phyloP scores from a whole-genome alignment of 2,329 filamentous ascomycete genomes.

The Rachicladosporium sp. region DNA sequence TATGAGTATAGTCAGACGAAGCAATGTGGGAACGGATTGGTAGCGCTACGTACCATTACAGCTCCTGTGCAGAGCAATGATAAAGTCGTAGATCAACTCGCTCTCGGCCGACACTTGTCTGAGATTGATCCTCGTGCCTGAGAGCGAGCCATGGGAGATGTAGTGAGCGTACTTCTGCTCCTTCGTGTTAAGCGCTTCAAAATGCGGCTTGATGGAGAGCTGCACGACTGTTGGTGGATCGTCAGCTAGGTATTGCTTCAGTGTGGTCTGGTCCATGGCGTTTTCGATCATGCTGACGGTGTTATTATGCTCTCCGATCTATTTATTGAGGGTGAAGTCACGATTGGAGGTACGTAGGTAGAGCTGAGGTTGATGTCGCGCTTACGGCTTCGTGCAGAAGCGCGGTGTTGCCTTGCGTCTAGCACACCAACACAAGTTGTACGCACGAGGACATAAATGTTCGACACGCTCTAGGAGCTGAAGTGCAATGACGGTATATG shows the following conservation, averaged over 20 bases:
- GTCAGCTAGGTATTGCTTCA: conserved; percentile 74
- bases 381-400: too few species aligned
- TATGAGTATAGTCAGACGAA: conserved; percentile 5
- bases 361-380: too few species aligned
- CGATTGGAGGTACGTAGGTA: too few species aligned
- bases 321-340: too few species aligned
- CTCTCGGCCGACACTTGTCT: conserved; percentile 41
- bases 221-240: conserved; percentile 78
- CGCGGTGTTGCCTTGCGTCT: too few species aligned
- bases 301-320: background rate
- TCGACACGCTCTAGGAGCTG: too few species aligned
- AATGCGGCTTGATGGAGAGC: conserved; percentile 85
- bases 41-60: conserved; percentile 21
- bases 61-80: conserved; percentile 36
- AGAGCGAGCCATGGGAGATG: conserved; percentile 51
- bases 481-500: too few species aligned
- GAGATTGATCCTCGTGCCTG: conserved; percentile 40
- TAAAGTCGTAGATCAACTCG: conserved; percentile 43
- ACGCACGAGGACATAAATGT: too few species aligned
- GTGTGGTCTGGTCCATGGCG: conserved; percentile 31
- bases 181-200: conserved; percentile 60
- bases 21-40: background rate
- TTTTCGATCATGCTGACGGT: conserved; percentile 9
- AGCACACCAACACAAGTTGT: too few species aligned
- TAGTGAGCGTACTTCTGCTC: conserved; percentile 43